Evolutionary conservation across 2,329 filamentous ascomycete genomes (phyloP), one percentile per base, ranked within the genome.

Genomic region (Diplodia corticola): DNA sequence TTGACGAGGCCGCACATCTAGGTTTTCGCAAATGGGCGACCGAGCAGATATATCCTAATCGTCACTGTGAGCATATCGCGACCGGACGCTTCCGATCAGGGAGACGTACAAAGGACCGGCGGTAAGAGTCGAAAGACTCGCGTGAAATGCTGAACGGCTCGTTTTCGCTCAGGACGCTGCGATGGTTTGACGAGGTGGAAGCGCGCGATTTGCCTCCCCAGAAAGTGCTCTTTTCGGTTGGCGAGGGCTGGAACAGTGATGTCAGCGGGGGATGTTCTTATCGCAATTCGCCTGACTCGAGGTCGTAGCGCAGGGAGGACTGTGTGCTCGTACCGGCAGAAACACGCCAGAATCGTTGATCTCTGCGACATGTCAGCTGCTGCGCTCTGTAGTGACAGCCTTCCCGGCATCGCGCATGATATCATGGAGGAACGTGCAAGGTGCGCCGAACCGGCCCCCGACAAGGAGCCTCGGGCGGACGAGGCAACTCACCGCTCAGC

Each of bases 311-410:
- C 54, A 53, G 54, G 49, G 65, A 57, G 13, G 64, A 49, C 57
- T 67, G 51, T 65, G 57, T 49, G 57, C 44, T 73, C 87, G 80
- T 88, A 95, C 92, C 72, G 94, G 94, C 71, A 98, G 86, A 80
- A 96, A 98, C 69, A 97, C 91, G 71, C 94, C 94, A 77, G 91
- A 96, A 79, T 96, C 93, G 76, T 96, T 96, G 78, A 98, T 95
- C 70, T 97, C 94, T 97, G 77, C 71, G 53, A 69, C 63, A 40
- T 68, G 70, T 75, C 69, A 77, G 74, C 51, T 20, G 35, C 35
- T 55, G 51, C 17, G 22, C 30, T 44, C 40, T 17, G 40, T 20
- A n/a, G 40, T 20, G 40, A 44, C 40, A 20, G 40, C 40, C 33
- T 35, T 35, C 33, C 10, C 12, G 33, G 33, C 33, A 35, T 12